Percentiles rank a stretch among this genome's conserved stretches.
phyloP scores from a whole-genome alignment of 371 early-diverging fungal genomes.

The Mortierella sp. region DNA sequence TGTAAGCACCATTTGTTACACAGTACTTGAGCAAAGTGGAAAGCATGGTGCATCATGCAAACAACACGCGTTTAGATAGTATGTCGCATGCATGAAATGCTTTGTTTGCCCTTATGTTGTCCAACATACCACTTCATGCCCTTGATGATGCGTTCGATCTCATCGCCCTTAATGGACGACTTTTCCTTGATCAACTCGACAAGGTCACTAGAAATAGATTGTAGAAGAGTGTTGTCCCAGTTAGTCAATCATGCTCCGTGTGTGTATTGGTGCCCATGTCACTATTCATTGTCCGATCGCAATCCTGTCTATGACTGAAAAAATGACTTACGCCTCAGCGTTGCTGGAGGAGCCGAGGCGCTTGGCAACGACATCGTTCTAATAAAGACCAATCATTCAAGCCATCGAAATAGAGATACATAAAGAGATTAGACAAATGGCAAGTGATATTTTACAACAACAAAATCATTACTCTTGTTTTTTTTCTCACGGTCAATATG shows the following conservation, averaged over 20 bases:
- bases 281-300: constrained; percentile 1
- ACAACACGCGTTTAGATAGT: neutral
- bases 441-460: neutral
- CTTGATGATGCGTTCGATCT: constrained; percentile 68
- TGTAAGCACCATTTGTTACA: neutral
- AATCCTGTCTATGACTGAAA: neutral
- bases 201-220: constrained; percentile 30
- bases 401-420: neutral
- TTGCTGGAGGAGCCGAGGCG: constrained; percentile 63
- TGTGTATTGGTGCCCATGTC: neutral
- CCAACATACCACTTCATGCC: constrained; percentile 74
- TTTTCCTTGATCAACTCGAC: constrained; percentile 47
- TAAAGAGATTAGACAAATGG: neutral
- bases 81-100: neutral
- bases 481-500: constrained; percentile 13
- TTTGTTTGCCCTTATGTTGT: neutral
- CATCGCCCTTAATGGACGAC: constrained; percentile 49
- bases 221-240: neutral
- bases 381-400: neutral
- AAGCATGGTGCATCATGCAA: neutral
- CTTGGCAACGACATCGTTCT: constrained; percentile 74
- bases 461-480: neutral
- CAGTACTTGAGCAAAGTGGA: too few relatives aligned
- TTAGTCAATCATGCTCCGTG: neutral
- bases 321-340: constrained; percentile 44